phyloP scores from a whole-genome alignment of 768 basidiomycete genomes.

The Tubosaeta sp. region DNA sequence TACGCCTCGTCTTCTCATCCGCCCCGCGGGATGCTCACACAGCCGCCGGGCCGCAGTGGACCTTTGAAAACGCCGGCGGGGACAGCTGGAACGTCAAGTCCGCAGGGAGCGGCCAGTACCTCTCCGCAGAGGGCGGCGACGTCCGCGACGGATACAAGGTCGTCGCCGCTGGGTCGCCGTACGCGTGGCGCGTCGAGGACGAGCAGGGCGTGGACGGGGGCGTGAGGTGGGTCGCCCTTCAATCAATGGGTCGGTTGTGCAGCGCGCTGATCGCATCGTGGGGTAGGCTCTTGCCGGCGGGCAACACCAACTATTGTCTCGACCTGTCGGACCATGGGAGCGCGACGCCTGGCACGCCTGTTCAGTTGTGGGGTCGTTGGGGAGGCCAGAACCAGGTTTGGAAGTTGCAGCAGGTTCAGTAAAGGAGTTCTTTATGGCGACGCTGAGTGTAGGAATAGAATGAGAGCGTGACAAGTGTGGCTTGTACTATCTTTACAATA shows the following conservation, averaged over 20 bases:
- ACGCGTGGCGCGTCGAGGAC: constrained; percentile 52
- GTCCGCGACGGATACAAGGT: constrained; percentile 37
- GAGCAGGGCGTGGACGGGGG: constrained; percentile 30
- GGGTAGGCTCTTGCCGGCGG: constrained; percentile 44
- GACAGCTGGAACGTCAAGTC: constrained; percentile 42
- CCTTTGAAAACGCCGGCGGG: constrained; percentile 27
- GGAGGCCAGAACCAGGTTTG: constrained; percentile 51
- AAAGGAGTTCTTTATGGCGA: background rate
- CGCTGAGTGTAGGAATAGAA: background rate
- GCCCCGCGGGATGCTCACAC: background rate
- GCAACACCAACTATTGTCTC: constrained; percentile 36
- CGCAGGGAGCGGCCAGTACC: constrained; percentile 36
- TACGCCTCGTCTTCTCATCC: constrained; percentile 14
- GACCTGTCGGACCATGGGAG: constrained; percentile 49
- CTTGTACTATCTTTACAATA: background rate
- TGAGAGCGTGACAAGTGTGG: background rate
- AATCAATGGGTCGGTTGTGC: no score
- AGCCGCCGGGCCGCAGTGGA: constrained; percentile 46
- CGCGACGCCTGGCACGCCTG: constrained; percentile 38
- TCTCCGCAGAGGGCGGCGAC: constrained; percentile 31
- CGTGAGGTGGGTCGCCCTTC: constrained; percentile 40
- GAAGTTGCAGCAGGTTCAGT: constrained; percentile 22
- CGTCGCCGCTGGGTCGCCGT: constrained; percentile 34
- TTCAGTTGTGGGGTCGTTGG: constrained; percentile 50
- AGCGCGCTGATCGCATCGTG: background rate